Evolutionary conservation across 768 basidiomycete genomes (phyloP), one percentile per base, ranked within the genome.

Genomic region (Crepidotus variabilis): DNA sequence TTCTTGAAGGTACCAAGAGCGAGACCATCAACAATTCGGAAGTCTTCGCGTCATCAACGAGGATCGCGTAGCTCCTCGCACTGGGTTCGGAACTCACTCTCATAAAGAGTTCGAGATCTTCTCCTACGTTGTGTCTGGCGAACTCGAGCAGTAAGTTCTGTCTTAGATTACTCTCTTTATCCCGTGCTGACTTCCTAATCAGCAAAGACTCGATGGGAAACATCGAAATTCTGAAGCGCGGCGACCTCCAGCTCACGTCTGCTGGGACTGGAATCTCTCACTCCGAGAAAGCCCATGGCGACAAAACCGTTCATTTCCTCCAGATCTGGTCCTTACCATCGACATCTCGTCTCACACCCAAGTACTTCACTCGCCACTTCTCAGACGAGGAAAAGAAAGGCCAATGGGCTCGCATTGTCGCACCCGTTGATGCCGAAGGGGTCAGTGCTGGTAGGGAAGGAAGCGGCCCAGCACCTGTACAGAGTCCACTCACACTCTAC

Each of bases 191-290:
- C 18, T 22, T 52, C 23, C 13, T 46, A 50, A 54, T 9, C 57
- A 92, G 94, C 74, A 82, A 88, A 71, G 96, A 98, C 72, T 91
- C 87, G 5, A 91, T 97, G 88, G 87, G 88, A 36, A 96, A 96
- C 73, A 80, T 81, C 53, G 96, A 98, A 69, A 78, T 94, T 56
- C 82, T 98, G 67, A 86, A 86, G 67, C 85, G 93, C 14, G 96
- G 96, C 0, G 89, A 93, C 63, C 63, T 98, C 32, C 95, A 98
- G 69, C 83, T 97, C 74, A 94, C 94, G 1, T 92, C 89, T 1
- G 86, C 95, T 0, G 95, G 95, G 9, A 94, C 88, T 0, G 96
- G 96, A 2, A 96, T 98, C 64, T 78, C 85, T 0, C 95, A 98
- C 70, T 87, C 86, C 28, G 80, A 83, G 66, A 78, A 79, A 47